phyloP scores from a whole-genome alignment of 2,329 filamentous ascomycete genomes.

The Knoxdaviesia proteae region DNA sequence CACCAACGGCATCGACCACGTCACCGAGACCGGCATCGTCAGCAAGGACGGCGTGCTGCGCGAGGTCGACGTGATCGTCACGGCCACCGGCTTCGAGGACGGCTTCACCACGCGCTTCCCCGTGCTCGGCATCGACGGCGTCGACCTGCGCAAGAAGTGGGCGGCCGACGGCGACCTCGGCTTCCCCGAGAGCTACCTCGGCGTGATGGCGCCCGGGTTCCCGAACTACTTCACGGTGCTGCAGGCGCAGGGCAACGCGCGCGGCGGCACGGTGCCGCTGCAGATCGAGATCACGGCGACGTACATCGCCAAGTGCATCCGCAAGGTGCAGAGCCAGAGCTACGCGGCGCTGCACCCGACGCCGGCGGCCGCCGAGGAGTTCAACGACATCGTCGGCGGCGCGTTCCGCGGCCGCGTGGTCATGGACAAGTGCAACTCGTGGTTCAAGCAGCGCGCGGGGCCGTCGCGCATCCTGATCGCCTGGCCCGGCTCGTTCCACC shows the following conservation, averaged over 20 bases:
- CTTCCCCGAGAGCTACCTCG: slow-evolving; percentile 24
- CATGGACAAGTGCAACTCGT: background rate
- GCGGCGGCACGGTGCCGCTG: slow-evolving; percentile 5
- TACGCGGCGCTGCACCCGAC: slow-evolving; percentile 5
- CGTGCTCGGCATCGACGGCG: slow-evolving; percentile 12
- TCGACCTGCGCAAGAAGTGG: slow-evolving; percentile 23
- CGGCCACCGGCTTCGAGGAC: slow-evolving; percentile 26
- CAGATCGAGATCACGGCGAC: slow-evolving; percentile 5
- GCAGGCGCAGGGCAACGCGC: slow-evolving; percentile 4
- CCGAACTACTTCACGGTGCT: slow-evolving; percentile 19
- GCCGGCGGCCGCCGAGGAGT: slow-evolving; percentile 6
- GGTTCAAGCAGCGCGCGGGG: slow-evolving; percentile 1
- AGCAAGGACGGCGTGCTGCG: slow-evolving; percentile 33
- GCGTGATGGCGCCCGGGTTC: slow-evolving; percentile 21
- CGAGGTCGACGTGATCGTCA: slow-evolving; percentile 44
- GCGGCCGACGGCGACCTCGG: slow-evolving; percentile 12
- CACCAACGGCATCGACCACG: slow-evolving; percentile 30
- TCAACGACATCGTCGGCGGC: slow-evolving; percentile 2
- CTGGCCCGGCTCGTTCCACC: slow-evolving; percentile 3
- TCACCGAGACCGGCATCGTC: slow-evolving; percentile 38
- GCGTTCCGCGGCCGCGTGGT: slow-evolving; percentile 1
- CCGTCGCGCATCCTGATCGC: background rate
- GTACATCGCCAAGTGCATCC: slow-evolving; percentile 6
- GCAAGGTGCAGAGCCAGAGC: slow-evolving; percentile 6
- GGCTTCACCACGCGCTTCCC: slow-evolving; percentile 17